Conservation (phyloP, 108 stramenopile genomes). For the Ochromonas danica region DNA sequence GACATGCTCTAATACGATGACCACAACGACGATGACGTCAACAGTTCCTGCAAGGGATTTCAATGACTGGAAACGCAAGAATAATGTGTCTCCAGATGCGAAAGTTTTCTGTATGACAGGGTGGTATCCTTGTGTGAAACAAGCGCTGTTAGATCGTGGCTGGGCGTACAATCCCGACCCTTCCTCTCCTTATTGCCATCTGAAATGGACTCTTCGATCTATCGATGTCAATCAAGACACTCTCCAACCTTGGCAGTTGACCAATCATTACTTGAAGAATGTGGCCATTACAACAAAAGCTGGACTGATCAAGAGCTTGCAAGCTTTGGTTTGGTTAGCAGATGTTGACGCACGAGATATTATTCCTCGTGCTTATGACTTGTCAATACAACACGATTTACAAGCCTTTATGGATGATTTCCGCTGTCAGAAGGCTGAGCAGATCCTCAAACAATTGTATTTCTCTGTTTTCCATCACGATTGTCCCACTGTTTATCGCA, state of each 20-base stretch:
- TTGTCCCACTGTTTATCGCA: neutral
- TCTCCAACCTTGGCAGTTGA: constrained; percentile 55
- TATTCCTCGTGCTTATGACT: constrained; percentile 61
- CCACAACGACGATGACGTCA: neutral
- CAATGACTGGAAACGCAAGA: constrained; percentile 55
- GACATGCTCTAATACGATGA: neutral
- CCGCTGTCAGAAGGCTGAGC: constrained; percentile 45
- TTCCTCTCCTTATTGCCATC: constrained; percentile 58
- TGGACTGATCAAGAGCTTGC: constrained; percentile 53
- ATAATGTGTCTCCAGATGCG: constrained; percentile 39
- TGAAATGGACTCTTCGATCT: constrained; percentile 59
- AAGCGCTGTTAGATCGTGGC: constrained; percentile 57
- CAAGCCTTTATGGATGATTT: constrained; percentile 58
- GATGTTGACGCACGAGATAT: constrained; percentile 39
- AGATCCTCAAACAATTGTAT: constrained; percentile 50
- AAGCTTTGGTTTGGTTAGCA: constrained; percentile 52
- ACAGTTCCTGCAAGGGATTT: constrained; percentile 40
- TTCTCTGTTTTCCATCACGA: neutral
- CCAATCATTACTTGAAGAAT: constrained; percentile 61
- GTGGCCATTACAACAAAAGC: constrained; percentile 59
- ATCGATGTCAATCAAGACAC: constrained; percentile 41
- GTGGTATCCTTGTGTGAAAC: constrained; percentile 65
- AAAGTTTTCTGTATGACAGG: constrained; percentile 61
- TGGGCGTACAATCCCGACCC: constrained; percentile 60
- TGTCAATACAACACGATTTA: constrained; percentile 37